Evolutionary conservation across 441 rosid species (phyloP).

Genomic region (Euphorbia corollata): DNA sequence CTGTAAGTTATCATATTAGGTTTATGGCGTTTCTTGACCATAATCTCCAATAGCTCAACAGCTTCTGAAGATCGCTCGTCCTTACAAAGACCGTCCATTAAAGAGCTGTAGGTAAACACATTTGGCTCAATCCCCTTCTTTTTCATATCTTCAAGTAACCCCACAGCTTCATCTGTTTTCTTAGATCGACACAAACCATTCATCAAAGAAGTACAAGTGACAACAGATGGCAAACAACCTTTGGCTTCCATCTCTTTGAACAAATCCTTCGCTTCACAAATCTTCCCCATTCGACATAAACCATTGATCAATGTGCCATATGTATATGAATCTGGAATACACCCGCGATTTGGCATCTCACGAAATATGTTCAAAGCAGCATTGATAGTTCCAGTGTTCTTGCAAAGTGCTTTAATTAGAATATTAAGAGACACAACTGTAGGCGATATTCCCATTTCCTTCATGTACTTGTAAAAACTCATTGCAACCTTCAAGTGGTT

Average conservation of each 20-base stretch:
- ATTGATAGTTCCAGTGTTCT: constrained; percentile 52
- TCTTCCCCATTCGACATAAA: constrained; percentile 58
- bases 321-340: constrained; percentile 70
- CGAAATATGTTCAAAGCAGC: constrained; percentile 63
- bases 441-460: constrained; percentile 49
- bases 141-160: constrained; percentile 63
- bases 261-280: constrained; percentile 57
- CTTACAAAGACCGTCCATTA: constrained; percentile 87
- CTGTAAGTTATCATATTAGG: constrained; percentile 71
- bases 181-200: constrained; percentile 61
- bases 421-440: constrained; percentile 68
- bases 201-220: constrained; percentile 72
- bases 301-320: constrained; percentile 89
- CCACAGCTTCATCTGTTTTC: constrained; percentile 49
- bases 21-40: constrained; percentile 44
- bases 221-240: constrained; percentile 68
- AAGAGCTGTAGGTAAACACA: constrained; percentile 70
- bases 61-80: constrained; percentile 49
- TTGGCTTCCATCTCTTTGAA: constrained; percentile 67
- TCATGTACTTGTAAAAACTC: constrained; percentile 64
- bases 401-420: constrained; percentile 81
- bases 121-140: constrained; percentile 63
- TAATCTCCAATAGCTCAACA: constrained; percentile 48
- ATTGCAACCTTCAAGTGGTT: constrained; percentile 57
- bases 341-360: constrained; percentile 73